Evolutionary conservation across 768 basidiomycete genomes (phyloP).

Genomic region (Pleurotus salmoneostramineus): DNA sequence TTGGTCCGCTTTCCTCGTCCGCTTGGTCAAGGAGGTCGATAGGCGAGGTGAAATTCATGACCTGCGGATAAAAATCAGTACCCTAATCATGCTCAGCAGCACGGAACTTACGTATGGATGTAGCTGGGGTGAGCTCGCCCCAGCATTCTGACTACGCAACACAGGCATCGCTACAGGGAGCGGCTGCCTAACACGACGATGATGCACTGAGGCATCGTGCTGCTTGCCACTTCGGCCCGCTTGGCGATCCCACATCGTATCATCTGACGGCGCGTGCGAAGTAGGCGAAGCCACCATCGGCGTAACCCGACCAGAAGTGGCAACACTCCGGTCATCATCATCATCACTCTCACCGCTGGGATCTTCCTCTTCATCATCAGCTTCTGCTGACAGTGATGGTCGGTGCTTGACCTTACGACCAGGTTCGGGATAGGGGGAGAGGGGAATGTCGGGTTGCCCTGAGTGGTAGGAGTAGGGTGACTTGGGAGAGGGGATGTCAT

Average conservation of each 20-base stretch:
- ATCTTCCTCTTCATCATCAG: conserved; percentile 26
- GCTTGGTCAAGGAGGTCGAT: conserved; percentile 20
- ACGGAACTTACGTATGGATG: conserved; percentile 37
- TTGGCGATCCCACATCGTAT: conserved; percentile 25
- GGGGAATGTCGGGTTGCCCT: neutral
- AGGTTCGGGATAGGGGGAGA: neutral
- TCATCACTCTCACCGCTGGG: conserved; percentile 37
- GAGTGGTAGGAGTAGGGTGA: neutral
- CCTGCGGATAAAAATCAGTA: conserved; percentile 19
- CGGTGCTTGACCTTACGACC: conserved; percentile 10
- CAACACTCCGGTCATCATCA: conserved; percentile 20
- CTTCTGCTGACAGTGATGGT: conserved; percentile 10
- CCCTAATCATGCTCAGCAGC: neutral
- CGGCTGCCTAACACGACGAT: conserved; percentile 10
- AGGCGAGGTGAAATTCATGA: conserved; percentile 40
- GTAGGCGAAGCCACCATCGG: conserved; percentile 14
- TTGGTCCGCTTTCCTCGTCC: neutral
- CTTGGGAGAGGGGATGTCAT: conserved; percentile 11
- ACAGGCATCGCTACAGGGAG: conserved; percentile 10
- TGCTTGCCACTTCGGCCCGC: conserved; percentile 12
- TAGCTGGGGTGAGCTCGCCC: conserved; percentile 18
- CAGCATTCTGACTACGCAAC: neutral
- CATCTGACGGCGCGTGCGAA: conserved; percentile 24
- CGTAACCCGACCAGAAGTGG: conserved; percentile 19
- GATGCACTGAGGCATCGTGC: conserved; percentile 12